Percentiles rank a stretch among this genome's conserved stretches.
Conservation (phyloP, 345 rosid genomes). For the Acer yangbiense region DNA sequence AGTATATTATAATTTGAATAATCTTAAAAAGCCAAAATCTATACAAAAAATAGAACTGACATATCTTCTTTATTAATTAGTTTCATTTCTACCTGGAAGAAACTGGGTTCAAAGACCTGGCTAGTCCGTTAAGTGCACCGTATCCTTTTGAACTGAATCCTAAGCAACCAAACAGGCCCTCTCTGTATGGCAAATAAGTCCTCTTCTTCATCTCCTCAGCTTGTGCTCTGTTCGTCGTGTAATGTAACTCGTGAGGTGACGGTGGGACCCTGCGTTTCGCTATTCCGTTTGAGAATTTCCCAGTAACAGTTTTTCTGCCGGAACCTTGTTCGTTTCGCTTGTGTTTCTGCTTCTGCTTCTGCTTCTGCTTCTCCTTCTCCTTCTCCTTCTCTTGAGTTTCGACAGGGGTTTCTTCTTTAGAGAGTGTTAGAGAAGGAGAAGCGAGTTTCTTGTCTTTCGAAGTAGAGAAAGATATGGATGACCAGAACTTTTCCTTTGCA, state of each 20-base stretch:
- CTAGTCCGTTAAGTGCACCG: constrained; percentile 29
- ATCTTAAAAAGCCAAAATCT: constrained; percentile 6
- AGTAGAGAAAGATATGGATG: constrained; percentile 16
- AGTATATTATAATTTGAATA: background rate
- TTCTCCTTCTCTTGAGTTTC: constrained; percentile 15
- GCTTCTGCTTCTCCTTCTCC: no score
- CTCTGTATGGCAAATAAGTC: constrained; percentile 49
- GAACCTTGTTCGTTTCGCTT: constrained; percentile 25
- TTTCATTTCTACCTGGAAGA: constrained; percentile 14
- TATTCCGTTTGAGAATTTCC: constrained; percentile 39
- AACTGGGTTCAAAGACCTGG: constrained; percentile 24
- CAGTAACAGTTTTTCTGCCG: constrained; percentile 15
- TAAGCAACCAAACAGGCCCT: constrained; percentile 54
- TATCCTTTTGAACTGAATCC: constrained; percentile 42
- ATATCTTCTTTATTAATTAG: background rate
- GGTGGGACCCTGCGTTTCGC: constrained; percentile 29
- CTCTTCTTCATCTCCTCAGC: constrained; percentile 57
- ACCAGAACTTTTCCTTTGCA: constrained; percentile 18
- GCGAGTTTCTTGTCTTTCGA: constrained; percentile 15
- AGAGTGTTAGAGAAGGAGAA: background rate
- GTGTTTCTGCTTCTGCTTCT: constrained; percentile 25
- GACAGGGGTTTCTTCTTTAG: constrained; percentile 9
- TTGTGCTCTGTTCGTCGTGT: constrained; percentile 43
- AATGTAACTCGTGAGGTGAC: constrained; percentile 52
- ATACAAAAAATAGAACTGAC: background rate